Base-by-base conservation (phyloP, 345 rosid genomes). In the Zanthoxylum bungeanum region DNA sequence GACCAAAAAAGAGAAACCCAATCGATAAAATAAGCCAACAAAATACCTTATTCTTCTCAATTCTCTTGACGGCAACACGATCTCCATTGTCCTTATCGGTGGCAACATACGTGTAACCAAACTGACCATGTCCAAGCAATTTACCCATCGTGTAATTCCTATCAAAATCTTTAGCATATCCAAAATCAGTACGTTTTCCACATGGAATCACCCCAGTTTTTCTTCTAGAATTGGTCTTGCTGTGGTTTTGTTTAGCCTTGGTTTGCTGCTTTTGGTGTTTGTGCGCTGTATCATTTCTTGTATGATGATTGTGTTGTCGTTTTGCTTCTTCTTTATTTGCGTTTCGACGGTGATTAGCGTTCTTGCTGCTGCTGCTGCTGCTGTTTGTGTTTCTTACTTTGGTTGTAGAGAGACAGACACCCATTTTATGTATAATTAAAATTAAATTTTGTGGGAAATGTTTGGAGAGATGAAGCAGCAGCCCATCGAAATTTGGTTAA, bases 321-420 rank as follows among this genome's bases (percentile, higher is more conserved):
- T n/a, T 65, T 34, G 25, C 53, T 27, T 61, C 33, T 62, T 50
- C 53, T 17, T 55, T 49, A 8, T 47, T 42, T 19, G 73, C 9
- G n/a, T 68, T 81, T 39, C 78, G 75, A 46, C 57, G 74, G 31
- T n/a, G n/a, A n/a, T n/a, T n/a, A n/a, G n/a, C n/a, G n/a, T 42
- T 40, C 42, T 60, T 57, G 34, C 52, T 25, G 57, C 69, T 60
- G 60, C 71, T 78, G 73, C 72, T 83, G n/a, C n/a, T n/a, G 82
- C 87, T 84, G 74, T 70, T 82, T 49, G 88, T 83, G 71, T 85
- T 89, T 77, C 86, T 83, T 57, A 83, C 91, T 73, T 76, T 93
- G 68, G 83, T 78, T 77, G 97, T 67, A 71, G 97, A 92, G 71
- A 85, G 77, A 81, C 98, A 94, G 60, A 75, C 74, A 47, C 97